Conservation (phyloP, 2,329 filamentous ascomycete species). For the Aspergillus sojae region DNA sequence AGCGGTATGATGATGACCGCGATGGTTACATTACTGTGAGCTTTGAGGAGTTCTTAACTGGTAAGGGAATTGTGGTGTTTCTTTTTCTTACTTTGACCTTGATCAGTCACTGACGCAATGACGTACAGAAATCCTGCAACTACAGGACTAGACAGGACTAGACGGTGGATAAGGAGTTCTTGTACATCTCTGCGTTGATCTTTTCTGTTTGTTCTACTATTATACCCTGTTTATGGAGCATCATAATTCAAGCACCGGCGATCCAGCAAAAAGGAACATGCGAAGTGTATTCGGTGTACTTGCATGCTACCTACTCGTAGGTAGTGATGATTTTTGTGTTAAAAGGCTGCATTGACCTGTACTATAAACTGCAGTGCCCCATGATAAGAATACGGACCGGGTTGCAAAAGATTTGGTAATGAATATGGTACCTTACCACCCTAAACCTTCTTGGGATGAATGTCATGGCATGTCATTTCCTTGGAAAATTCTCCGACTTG, state of each 20-base stretch:
- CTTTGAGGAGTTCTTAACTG: conserved; percentile 79
- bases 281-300: background rate
- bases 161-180: conserved; percentile 7
- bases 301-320: no score
- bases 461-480: background rate
- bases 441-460: background rate
- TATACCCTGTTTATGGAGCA: conserved; percentile 11
- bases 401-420: background rate
- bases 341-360: background rate
- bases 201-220: background rate
- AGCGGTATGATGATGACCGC: conserved; percentile 95
- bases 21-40: conserved; percentile 88
- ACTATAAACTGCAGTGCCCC: background rate
- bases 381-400: background rate
- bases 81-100: background rate
- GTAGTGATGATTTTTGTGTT: background rate
- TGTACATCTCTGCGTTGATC: background rate
- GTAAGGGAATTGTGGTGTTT: conserved; percentile 31
- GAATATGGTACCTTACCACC: background rate
- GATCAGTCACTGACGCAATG: background rate
- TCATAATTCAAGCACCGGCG: conserved; percentile 5
- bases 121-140: conserved; percentile 36
- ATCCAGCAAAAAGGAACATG: background rate
- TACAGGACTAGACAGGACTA: conserved; percentile 42
- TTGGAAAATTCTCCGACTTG: background rate